Conservation (phyloP, 371 early-diverging fungal genomes). For the Mortierella sp. region DNA sequence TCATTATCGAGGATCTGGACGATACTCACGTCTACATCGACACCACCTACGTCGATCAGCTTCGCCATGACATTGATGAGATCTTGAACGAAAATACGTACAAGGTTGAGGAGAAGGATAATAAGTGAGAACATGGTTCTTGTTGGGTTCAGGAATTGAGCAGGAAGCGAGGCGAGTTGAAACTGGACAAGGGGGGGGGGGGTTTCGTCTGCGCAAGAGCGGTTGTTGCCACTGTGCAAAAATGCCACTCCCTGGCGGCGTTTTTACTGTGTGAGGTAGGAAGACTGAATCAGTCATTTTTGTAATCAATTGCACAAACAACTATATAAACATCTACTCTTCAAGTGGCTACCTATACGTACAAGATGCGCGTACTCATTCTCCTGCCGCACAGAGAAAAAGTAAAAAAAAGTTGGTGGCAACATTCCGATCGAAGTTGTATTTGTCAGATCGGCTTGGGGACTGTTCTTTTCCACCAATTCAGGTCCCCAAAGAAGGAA, state of each 20-base stretch:
- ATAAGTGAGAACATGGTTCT: not conserved
- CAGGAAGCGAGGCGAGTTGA: not conserved
- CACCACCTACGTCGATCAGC: slow-evolving; percentile 71
- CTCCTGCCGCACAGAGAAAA: not conserved
- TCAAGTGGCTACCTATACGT: not conserved
- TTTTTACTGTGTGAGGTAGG: too few relatives aligned
- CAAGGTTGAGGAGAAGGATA: slow-evolving; percentile 56
- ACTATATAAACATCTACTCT: not conserved
- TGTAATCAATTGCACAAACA: too few relatives aligned
- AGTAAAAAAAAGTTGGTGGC: not conserved
- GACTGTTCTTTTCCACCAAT: not conserved
- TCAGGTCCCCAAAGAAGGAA: slow-evolving; percentile 3
- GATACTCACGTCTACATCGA: slow-evolving; percentile 90
- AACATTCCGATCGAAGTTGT: not conserved
- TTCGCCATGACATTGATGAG: slow-evolving; percentile 80
- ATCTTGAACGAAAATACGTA: slow-evolving; percentile 87
- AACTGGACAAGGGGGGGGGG: not conserved
- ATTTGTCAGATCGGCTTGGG: not conserved
- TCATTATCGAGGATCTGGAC: slow-evolving; percentile 91
- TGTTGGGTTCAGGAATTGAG: not conserved
- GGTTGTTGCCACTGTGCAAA: too few relatives aligned
- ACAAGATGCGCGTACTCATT: too few relatives aligned
- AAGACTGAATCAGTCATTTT: too few relatives aligned
- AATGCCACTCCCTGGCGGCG: too few relatives aligned
- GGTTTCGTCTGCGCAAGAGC: not conserved